Percentiles rank a stretch among this genome's conserved stretches.
These are phyloP conservation scores for Carnegiea gigantea DNA, from an alignment of 179 eudicot species.

Conservation along the genomic window DNA sequence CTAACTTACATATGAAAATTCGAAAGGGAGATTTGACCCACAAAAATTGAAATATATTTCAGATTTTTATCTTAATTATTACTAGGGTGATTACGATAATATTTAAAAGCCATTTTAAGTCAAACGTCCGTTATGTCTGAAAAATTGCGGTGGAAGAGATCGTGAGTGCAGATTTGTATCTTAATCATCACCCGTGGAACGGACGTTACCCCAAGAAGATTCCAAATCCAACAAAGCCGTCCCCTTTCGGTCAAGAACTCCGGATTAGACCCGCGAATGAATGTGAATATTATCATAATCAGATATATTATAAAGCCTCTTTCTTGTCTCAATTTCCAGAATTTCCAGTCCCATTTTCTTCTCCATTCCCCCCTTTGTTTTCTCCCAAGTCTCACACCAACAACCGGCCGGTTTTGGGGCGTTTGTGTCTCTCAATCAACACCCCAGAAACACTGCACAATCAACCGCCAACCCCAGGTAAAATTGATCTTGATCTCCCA, in stretches of 20 bases:
- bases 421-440: neutral
- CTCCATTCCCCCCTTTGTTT: neutral
- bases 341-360: neutral
- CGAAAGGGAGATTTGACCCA: no score
- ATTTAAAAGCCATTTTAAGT: neutral
- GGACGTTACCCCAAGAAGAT: neutral
- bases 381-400: neutral
- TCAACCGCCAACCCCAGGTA: slow-evolving; percentile 20
- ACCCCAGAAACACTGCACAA: slow-evolving; percentile 5
- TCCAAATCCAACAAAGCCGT: neutral
- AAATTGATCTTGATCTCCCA: neutral
- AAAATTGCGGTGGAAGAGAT: neutral
- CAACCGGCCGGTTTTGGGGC: slow-evolving; percentile 9
- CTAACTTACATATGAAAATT: no score
- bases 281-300: neutral
- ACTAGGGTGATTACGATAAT: no score
- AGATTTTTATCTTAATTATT: no score
- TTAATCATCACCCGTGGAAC: neutral
- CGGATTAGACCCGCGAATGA: neutral
- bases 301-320: no score
- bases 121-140: slow-evolving; percentile 2
- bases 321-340: neutral
- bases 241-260: neutral
- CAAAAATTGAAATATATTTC: no score
- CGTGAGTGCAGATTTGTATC: neutral